These are phyloP conservation scores for Ganoderma lucidum DNA, from an alignment of 1,284 basidiomycete species.

Conservation along the genomic window DNA sequence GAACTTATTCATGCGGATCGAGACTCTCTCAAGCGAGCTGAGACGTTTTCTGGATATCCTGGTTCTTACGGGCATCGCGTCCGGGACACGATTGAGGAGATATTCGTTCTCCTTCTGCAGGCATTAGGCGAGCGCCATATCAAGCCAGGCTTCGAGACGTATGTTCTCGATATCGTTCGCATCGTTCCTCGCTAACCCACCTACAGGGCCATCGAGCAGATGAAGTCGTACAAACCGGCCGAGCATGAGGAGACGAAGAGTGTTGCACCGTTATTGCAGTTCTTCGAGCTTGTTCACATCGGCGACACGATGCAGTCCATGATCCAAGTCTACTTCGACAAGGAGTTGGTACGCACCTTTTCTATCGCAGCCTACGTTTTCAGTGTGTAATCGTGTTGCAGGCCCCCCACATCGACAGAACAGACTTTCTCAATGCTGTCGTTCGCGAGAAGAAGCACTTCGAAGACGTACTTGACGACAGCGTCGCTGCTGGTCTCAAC, in stretches of 20 bases:
- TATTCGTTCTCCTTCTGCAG: constrained; percentile 87
- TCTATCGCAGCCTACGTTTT: background rate
- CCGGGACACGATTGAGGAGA: constrained; percentile 89
- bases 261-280: constrained; percentile 93
- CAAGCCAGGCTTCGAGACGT: constrained; percentile 85
- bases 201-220: constrained; percentile 80
- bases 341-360: constrained; percentile 74
- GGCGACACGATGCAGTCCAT: constrained; percentile 98
- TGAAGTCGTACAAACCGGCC: constrained; percentile 87
- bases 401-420: constrained; percentile 88
- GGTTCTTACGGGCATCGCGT: constrained; percentile 85
- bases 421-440: constrained; percentile 93
- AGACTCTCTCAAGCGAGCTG: constrained; percentile 90
- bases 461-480: constrained; percentile 91
- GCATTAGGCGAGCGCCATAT: constrained; percentile 85
- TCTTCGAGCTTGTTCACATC: constrained; percentile 97
- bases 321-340: constrained; percentile 98
- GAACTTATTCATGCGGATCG: constrained; percentile 94
- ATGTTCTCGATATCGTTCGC: constrained; percentile 37
- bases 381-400: constrained; percentile 38
- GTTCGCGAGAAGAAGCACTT: constrained; percentile 97
- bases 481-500: constrained; percentile 92
- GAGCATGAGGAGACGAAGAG: constrained; percentile 81
- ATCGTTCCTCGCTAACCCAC: background rate
- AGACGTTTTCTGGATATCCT: constrained; percentile 89